These are phyloP conservation scores for Setomelanomma holmii DNA, from an alignment of 2,329 filamentous ascomycete species.

Conservation along the genomic window DNA sequence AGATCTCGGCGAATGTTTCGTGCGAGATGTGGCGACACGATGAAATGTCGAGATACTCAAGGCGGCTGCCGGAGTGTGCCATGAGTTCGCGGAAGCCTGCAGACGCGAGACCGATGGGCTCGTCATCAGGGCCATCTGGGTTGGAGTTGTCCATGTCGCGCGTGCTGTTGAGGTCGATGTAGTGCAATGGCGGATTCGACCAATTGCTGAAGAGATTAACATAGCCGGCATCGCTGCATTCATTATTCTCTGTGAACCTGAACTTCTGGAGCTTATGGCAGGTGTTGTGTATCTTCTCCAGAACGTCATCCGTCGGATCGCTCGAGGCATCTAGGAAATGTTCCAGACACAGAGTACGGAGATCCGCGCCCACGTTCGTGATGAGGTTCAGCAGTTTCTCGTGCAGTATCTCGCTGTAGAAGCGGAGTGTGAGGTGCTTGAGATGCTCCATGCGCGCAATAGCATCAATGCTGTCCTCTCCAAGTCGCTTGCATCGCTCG, in stretches of 20 bases:
- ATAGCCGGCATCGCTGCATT: slow-evolving; percentile 78
- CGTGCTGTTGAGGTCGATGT: slow-evolving; percentile 78
- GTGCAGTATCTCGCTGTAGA: slow-evolving; percentile 64
- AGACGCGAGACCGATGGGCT: slow-evolving; percentile 74
- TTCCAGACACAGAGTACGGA: slow-evolving; percentile 81
- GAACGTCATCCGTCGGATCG: slow-evolving; percentile 56
- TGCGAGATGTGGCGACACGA: slow-evolving; percentile 82
- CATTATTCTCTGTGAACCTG: slow-evolving; percentile 78
- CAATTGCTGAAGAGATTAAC: slow-evolving; percentile 75
- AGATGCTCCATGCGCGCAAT: slow-evolving; percentile 70
- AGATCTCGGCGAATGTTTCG: slow-evolving; percentile 76
- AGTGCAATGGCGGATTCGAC: slow-evolving; percentile 73
- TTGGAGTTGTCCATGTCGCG: slow-evolving; percentile 76
- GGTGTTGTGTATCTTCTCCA: slow-evolving; percentile 72
- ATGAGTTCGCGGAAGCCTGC: slow-evolving; percentile 82
- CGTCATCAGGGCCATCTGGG: slow-evolving; percentile 67
- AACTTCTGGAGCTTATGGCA: slow-evolving; percentile 77
- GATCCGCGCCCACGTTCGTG: slow-evolving; percentile 64
- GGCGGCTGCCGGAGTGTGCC: slow-evolving; percentile 74
- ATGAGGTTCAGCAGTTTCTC: slow-evolving; percentile 69
- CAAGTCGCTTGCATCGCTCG: slow-evolving; percentile 78
- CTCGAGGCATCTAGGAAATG: slow-evolving; percentile 73
- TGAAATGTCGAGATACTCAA: slow-evolving; percentile 77
- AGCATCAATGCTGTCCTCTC: slow-evolving; percentile 67
- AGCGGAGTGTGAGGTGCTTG: slow-evolving; percentile 76